Conservation (phyloP, 495 filamentous ascomycete species). For the Parathielavia appendiculata region DNA sequence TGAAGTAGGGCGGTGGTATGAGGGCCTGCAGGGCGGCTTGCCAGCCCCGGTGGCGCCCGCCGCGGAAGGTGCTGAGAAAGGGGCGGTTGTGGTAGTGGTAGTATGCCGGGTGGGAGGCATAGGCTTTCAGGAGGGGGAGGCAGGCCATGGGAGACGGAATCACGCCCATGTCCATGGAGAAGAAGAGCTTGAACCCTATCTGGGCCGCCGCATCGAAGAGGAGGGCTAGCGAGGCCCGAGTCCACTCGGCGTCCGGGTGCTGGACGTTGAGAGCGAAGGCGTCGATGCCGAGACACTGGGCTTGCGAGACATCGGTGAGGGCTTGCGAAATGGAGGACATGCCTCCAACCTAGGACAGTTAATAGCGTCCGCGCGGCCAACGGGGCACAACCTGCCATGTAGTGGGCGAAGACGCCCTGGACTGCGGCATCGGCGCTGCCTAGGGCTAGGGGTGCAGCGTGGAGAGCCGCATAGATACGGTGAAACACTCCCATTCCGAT, state of each 20-base stretch:
- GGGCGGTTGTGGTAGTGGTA: constrained; percentile 45
- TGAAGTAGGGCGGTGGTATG: constrained; percentile 51
- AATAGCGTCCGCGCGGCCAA: background rate
- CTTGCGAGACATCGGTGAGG: constrained; percentile 11
- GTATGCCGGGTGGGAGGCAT: constrained; percentile 38
- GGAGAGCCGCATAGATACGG: background rate
- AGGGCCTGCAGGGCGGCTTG: constrained; percentile 45
- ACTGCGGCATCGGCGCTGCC: background rate
- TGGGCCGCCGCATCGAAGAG: constrained; percentile 10
- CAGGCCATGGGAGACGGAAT: constrained; percentile 2
- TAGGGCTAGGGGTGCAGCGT: background rate
- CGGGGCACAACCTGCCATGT: constrained; percentile 5
- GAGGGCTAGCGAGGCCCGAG: constrained; percentile 3
- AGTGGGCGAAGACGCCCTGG: constrained; percentile 16
- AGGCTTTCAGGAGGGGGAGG: constrained; percentile 17
- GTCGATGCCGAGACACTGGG: constrained; percentile 12
- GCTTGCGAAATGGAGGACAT: constrained; percentile 6
- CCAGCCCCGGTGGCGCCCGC: constrained; percentile 34
- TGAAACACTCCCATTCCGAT: background rate
- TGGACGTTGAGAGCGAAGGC: constrained; percentile 21
- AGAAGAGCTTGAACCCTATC: constrained; percentile 15
- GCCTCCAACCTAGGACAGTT: constrained; percentile 3
- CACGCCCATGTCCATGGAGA: constrained; percentile 18
- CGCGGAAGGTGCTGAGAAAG: constrained; percentile 31
- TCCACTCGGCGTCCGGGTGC: constrained; percentile 4